Evolutionary conservation across 768 basidiomycete genomes (phyloP), one percentile per base, ranked within the genome.

Genomic region (Suillus americanus): DNA sequence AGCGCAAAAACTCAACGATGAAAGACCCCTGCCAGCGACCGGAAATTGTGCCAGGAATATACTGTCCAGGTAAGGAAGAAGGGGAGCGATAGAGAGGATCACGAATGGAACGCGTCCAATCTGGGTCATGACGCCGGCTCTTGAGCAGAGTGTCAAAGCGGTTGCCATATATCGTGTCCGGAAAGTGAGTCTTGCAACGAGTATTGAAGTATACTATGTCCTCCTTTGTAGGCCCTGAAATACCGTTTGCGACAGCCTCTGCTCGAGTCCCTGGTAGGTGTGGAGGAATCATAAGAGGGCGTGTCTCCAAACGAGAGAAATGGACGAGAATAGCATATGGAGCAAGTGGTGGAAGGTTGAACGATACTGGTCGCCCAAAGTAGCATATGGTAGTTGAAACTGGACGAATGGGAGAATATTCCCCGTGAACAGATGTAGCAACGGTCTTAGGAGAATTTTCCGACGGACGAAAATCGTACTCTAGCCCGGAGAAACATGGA

Each of bases 11-110:
- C 10, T 35, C 25, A 66, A 86, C 85, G 14, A 85, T 78, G 46
- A 75, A 79, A 10, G 83, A 81, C 3, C 84, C 85, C 61, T 79
- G 78, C 84, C 83, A 87, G 43, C 71, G 74, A 23, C 85, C 86
- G 3, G 79, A 78, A 33, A 86, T 74, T 1, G 76, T 74, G 13
- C 81, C 84, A 28, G 81, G 75, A 60, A 74, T 73, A 67, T 87
- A 85, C 23, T 74, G 67, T 9, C 68, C 46, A 23, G 62, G 56
- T 14, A 55, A 40, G 7, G 69, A 63, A 30, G 38, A 54, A n/a
- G 48, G 50, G 13, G 30, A 35, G 53, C 60, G 28, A 23, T 46
- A 37, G 46, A 61, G 62, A 28, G 63, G 46, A 41, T 59, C 30
- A 28, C 63, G 45, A 23, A 74, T 45, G 20, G 67, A 73, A 60